These are phyloP conservation scores for Solanum virginianum DNA, from an alignment of 257 asterid species.

Conservation along the genomic window DNA sequence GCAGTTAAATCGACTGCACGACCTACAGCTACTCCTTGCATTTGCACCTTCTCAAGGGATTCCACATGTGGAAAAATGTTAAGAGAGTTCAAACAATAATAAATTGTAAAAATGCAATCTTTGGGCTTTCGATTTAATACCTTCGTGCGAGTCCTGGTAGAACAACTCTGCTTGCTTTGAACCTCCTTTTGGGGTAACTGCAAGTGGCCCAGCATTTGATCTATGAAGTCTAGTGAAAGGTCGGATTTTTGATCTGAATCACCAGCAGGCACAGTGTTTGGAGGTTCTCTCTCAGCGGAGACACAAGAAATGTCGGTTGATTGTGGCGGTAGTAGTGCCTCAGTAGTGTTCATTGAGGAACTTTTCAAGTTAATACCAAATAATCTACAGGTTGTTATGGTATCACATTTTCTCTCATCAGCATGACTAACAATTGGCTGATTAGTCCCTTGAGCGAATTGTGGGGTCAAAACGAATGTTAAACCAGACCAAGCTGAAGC, in stretches of 20 bases:
- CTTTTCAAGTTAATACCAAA: constrained; percentile 77
- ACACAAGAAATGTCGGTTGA: constrained; percentile 10
- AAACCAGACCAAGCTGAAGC: constrained; percentile 47
- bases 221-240: constrained; percentile 43
- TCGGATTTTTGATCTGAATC: constrained; percentile 64
- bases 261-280: constrained; percentile 24
- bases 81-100: background rate
- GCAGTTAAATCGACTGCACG: constrained; percentile 79
- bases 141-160: constrained; percentile 88
- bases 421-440: constrained; percentile 12
- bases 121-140: constrained; percentile 14
- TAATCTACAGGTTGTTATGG: constrained; percentile 42
- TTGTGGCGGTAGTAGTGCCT: constrained; percentile 14
- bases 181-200: constrained; percentile 40
- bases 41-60: constrained; percentile 57
- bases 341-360: constrained; percentile 21
- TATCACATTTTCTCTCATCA: constrained; percentile 37
- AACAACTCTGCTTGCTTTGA: constrained; percentile 41
- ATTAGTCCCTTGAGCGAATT: constrained; percentile 15
- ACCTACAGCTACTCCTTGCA: constrained; percentile 97
- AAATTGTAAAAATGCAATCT: background rate
- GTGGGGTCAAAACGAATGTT: constrained; percentile 24
- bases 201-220: constrained; percentile 26
- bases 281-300: constrained; percentile 20
- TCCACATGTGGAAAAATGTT: background rate